These are phyloP conservation scores for Magnusiomyces fungicola DNA, from an alignment of 1,139 yeast genomes.

Conservation along the genomic window DNA sequence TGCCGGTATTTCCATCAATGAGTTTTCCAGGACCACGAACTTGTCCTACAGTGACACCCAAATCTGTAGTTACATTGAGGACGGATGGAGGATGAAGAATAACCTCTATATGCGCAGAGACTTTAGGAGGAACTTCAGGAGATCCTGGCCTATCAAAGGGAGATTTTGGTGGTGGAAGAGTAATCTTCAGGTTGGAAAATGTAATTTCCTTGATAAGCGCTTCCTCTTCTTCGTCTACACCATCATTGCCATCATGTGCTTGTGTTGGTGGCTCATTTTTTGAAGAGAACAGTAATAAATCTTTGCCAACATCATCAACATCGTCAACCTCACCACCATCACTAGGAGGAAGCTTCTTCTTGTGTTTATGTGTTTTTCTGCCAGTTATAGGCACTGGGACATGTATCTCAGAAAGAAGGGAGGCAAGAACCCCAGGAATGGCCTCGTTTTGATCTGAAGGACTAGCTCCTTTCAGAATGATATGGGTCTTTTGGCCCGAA, in stretches of 20 bases:
- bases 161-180: constrained; percentile 17
- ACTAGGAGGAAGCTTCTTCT: background rate
- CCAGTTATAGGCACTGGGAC: constrained; percentile 8
- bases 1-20: constrained; percentile 19
- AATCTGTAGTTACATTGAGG: constrained; percentile 15
- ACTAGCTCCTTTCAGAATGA: constrained; percentile 18
- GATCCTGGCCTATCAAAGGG: constrained; percentile 17
- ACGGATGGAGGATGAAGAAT: constrained; percentile 21
- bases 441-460: constrained; percentile 7
- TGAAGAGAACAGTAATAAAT: too few relatives aligned
- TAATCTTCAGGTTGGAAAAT: constrained; percentile 20
- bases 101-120: constrained; percentile 23
- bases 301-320: background rate
- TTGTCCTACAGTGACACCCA: constrained; percentile 17
- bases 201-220: constrained; percentile 22
- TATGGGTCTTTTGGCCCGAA: constrained; percentile 18
- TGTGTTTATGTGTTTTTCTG: background rate
- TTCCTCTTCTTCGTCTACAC: constrained; percentile 11
- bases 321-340: background rate
- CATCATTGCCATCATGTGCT: background rate
- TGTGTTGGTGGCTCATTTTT: too few relatives aligned
- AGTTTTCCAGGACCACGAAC: constrained; percentile 30
- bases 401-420: constrained; percentile 6
- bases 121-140: constrained; percentile 18
- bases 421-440: constrained; percentile 10